Base-by-base conservation (phyloP, 2,329 filamentous ascomycete genomes). In the Amesomyces nigricolor region DNA sequence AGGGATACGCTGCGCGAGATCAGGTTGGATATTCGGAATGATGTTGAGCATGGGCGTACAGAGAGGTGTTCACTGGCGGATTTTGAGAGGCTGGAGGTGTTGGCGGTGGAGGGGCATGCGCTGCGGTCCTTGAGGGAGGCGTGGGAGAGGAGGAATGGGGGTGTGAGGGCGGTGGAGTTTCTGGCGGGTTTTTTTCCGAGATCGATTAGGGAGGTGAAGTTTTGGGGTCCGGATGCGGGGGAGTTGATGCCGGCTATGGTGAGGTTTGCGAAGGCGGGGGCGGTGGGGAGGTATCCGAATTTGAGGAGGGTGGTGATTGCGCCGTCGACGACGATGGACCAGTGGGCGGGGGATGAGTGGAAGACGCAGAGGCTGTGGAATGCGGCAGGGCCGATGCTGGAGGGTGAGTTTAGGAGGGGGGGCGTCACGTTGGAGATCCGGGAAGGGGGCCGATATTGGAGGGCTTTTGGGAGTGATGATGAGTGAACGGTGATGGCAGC, bases 51-150 rank as follows among this genome's bases (percentile, higher is more conserved):
- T 5, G 30, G 35, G 19, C 40, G n/a, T 9, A 8, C 13, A 29
- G 19, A 26, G 30, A 7, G 54, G 45, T 32, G 38, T 9, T 37
- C 22, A 9, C 14, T 57, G 16, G 8, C 5, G 22, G 54, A 53
- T 16, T 57, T 57, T 50, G 54, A 42, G 30, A 49, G 16, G 49
- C 13, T 57, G 30, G 50, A 57, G 50, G 50, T 53, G 32, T 13
- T 57, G 4, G 49, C 19, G 32, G 49, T 53, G 17, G 19, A 49
- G 19, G 44, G 40, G 30, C 39, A 42, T 26, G 9, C 54, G 30
- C 32, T 57, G 49, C 7, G 7, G 0, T 9, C 45, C 22, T n/a
- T 57, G 45, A 35, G 48, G 19, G 13, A 2, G 16, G 49, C 22
- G 9, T 57, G 49, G 49, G 14, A 7, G 35, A 16, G 45, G 22